Conservation (phyloP, 108 stramenopile genomes). For the Nannochloropsis granulata region DNA sequence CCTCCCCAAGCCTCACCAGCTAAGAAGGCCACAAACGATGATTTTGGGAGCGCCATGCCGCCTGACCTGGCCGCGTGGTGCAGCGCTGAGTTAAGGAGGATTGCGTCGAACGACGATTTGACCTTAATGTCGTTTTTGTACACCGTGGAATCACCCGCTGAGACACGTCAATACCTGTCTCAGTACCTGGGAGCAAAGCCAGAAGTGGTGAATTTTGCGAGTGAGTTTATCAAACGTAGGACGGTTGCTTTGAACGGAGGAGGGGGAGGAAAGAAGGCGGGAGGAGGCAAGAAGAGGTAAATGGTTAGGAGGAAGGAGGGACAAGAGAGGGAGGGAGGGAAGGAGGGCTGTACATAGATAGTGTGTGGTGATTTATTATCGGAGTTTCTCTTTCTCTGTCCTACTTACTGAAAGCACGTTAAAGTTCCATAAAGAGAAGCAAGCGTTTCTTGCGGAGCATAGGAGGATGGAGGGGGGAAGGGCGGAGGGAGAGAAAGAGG, state of each 20-base stretch:
- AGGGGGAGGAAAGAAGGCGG: slow-evolving; percentile 31
- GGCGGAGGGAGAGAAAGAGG: background rate
- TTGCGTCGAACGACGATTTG: slow-evolving; percentile 61
- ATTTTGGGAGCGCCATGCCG: background rate
- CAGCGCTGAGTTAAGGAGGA: slow-evolving; percentile 50
- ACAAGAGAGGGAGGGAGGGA: too few species aligned
- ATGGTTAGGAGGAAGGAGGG: too few species aligned
- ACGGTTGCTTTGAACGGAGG: background rate
- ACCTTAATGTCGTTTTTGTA: slow-evolving; percentile 70
- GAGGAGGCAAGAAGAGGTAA: too few species aligned
- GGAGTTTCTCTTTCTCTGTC: too few species aligned
- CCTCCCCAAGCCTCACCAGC: background rate
- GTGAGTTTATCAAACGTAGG: slow-evolving; percentile 69
- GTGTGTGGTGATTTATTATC: too few species aligned
- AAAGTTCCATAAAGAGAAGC: background rate
- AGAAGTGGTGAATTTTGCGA: slow-evolving; percentile 74
- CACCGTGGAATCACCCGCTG: slow-evolving; percentile 60
- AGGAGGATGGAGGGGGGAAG: background rate
- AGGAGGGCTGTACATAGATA: too few species aligned
- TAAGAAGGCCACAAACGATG: background rate
- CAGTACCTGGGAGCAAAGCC: slow-evolving; percentile 67
- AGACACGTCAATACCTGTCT: slow-evolving; percentile 71
- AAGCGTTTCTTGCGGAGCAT: background rate
- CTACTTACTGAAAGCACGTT: background rate
- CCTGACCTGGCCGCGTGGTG: background rate